Base-by-base conservation (phyloP, 2,329 filamentous ascomycete genomes). In the Pestalotiopsis sp. region DNA sequence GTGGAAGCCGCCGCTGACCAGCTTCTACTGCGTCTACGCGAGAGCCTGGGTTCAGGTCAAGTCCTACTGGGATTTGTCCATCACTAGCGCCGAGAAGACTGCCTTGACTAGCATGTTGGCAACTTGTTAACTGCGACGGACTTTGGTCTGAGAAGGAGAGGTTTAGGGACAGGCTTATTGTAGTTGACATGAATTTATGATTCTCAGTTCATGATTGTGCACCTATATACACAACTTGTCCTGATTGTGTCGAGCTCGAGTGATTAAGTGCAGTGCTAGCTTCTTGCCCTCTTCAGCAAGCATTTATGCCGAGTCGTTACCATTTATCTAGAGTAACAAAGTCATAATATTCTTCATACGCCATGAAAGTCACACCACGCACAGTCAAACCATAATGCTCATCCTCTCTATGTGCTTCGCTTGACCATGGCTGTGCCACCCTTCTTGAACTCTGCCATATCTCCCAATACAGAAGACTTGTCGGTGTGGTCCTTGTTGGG, bases 401-500 rank as follows among this genome's bases (percentile, higher is more conserved):
- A 20, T 4, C 12, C 20, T 20, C 17, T 59, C 71, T 52, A 76
- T n/a, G 67, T 71, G 52, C 67, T 76, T 76, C 78, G 81, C 81
- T 91, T 92, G 56, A 91, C 89, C 49, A 91, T 86, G 1, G 88
- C 89, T 0, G 87, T 90, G 23, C 89, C 90, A 13, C 90, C 89
- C 77, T 86, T 87, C 82, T 89, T 91, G 75, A 92, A 91, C 77
- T 91, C 90, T 31, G 84, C 72, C 80, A 91, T 84, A 25, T 91
- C 89, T 5, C 87, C 87, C 36, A 92, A 77, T 1, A 86, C 84
- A 65, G 87, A 74, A 9, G 78, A 80, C 79, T 90, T 91, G 75
- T 96, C 92, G 2, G 86, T 90, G 71, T 95, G 87, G 67, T 95
- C 92, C 81, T 94, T 94, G 76, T 89, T 94, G 4, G 93, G 93